Evolutionary conservation across 495 filamentous ascomycete genomes (phyloP), one percentile per base, ranked within the genome.

Genomic region (Lasiosphaeriaceae sp.): DNA sequence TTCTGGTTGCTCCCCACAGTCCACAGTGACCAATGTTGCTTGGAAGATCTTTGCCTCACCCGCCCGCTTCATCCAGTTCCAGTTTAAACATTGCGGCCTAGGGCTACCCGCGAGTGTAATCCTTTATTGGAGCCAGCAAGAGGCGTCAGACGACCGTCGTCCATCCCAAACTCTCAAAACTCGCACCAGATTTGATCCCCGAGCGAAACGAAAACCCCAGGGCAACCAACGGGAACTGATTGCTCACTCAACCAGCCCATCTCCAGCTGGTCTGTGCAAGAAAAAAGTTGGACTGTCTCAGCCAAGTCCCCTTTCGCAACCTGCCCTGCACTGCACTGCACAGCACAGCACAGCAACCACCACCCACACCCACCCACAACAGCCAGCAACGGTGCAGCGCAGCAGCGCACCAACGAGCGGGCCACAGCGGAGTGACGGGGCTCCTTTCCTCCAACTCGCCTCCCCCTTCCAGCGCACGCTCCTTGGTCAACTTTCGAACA

Each of bases 251-350:
- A n/a, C 41, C n/a, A 31, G 3, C 26, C 4, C 4, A 9, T 31
- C 4, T 31, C 4, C 26, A 31, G 26, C 26, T n/a, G n/a, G n/a
- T n/a, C n/a, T n/a, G n/a, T n/a, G n/a, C n/a, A n/a, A n/a, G n/a
- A n/a, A 31, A 31, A 34, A 26, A 34, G 48, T 52, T 58, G 29
- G 52, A 47, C 35, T 52, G 51, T 41, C 47, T 50, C 55, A 45
- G 53, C 55, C 26, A 35, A 37, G 52, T 24, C 49, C 35, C 39
- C 48, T 60, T 58, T 58, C 41, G 53, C 50, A 39, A 50, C 56
- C 53, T 50, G 21, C 61, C 57, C n/a, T n/a, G n/a, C n/a, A n/a
- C n/a, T n/a, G n/a, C n/a, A n/a, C n/a, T n/a, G n/a, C n/a, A n/a
- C n/a, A n/a, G n/a, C n/a, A n/a, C n/a, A n/a, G n/a, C n/a, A n/a